A percentile compares a stretch with the other conserved stretches of the same genome.
phyloP scores from a whole-genome alignment of 2,329 filamentous ascomycete species.

The Fusarium citri region DNA sequence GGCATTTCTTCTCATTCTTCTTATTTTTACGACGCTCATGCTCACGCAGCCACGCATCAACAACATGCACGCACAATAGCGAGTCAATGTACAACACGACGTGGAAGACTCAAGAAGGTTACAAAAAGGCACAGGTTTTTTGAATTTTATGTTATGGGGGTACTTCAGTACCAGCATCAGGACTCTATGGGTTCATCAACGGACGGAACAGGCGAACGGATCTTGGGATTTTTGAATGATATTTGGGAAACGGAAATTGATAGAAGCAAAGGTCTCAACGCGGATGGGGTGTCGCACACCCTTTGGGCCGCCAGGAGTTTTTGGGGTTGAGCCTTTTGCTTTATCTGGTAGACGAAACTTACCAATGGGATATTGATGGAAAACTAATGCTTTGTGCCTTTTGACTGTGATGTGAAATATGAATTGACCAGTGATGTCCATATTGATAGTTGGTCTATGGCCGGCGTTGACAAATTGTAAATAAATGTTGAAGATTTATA shows the following conservation, averaged over 20 bases:
- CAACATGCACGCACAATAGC: conserved; percentile 23
- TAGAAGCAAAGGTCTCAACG: conserved; percentile 39
- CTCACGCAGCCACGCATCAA: conserved; percentile 31
- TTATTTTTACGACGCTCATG: conserved; percentile 42
- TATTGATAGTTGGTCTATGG: background rate
- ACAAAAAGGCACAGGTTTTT: conserved; percentile 16
- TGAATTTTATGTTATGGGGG: conserved; percentile 1
- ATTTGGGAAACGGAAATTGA: conserved; percentile 11
- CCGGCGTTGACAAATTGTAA: background rate
- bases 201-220: conserved; percentile 18
- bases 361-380: conserved; percentile 35
- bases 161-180: background rate
- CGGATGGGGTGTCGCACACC: conserved; percentile 24
- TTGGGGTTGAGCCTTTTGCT: conserved; percentile 33
- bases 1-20: background rate
- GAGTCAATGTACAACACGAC: conserved; percentile 23
- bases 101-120: conserved; percentile 2
- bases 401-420: background rate
- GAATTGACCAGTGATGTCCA: background rate
- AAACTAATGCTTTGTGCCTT: background rate
- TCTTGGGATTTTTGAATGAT: conserved; percentile 4
- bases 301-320: conserved; percentile 30
- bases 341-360: conserved; percentile 16
- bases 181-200: background rate
- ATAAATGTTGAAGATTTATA: background rate